phyloP scores from a whole-genome alignment of 2,329 filamentous ascomycete genomes.

The Calonectria henricotiae region DNA sequence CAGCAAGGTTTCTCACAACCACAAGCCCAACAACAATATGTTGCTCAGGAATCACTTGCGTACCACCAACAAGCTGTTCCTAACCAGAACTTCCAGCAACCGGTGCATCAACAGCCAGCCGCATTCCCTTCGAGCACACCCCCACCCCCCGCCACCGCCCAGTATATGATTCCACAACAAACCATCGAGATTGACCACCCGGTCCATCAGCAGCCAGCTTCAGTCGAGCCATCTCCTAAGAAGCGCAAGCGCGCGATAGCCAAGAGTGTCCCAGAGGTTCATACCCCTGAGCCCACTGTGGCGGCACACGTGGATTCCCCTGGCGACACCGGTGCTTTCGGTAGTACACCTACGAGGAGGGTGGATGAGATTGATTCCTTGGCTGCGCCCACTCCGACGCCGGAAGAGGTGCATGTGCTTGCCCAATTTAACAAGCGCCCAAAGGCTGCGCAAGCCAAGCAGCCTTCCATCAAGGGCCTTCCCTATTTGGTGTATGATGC shows the following conservation, averaged over 20 bases:
- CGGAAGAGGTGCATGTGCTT: constrained; percentile 59
- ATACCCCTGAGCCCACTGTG: constrained; percentile 51
- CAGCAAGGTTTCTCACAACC: constrained; percentile 39
- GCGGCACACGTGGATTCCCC: constrained; percentile 52
- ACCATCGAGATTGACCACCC: constrained; percentile 46
- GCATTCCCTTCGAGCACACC: constrained; percentile 43
- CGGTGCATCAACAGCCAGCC: constrained; percentile 45
- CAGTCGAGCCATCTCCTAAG: constrained; percentile 55
- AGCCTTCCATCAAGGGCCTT: constrained; percentile 60
- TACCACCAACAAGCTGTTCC: constrained; percentile 43
- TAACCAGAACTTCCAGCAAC: constrained; percentile 47
- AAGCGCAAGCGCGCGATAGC: constrained; percentile 58
- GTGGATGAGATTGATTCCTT: constrained; percentile 58
- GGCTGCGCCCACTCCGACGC: constrained; percentile 53
- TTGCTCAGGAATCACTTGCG: constrained; percentile 44
- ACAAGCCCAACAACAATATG: constrained; percentile 47
- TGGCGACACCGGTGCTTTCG: constrained; percentile 46
- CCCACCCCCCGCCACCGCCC: constrained; percentile 43
- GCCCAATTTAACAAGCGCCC: constrained; percentile 59
- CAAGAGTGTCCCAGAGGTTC: constrained; percentile 52
- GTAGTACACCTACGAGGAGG: constrained; percentile 49
- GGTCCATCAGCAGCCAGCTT: constrained; percentile 40
- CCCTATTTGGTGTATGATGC: constrained; percentile 59
- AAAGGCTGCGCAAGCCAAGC: constrained; percentile 59
- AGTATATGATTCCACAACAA: constrained; percentile 49